Base-by-base conservation (phyloP, 345 rosid species). In the Dipteronia sinensis region DNA sequence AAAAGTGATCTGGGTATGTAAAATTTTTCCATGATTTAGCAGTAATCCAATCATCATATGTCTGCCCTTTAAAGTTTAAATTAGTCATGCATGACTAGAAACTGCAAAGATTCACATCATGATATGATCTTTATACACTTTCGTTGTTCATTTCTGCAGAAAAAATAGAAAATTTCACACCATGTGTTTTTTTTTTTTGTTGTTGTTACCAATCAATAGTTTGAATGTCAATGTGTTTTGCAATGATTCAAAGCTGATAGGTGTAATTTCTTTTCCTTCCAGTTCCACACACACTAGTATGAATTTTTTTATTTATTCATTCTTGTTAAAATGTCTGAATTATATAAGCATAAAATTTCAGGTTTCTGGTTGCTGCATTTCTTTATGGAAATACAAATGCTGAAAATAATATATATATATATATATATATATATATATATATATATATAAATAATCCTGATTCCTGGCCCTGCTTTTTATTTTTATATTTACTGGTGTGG, bases 1-100 rank as follows among this genome's bases (percentile, higher is more conserved):
- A 20, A 31, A 15, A 42, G 49, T 19, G 20, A 56, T 27, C 2
- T 2, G 23, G n/a, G 56, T 23, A 69, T 77, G 71, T 44, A 59
- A n/a, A 4, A 27, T 75, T 51, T 11, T 3, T 64, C 23, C 62
- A 53, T 78, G 69, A 77, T 69, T 76, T 76, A 66, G 61, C 68
- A 38, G 59, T 65, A 78, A 78, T 73, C 80, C 76, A 77, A 78
- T 77, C 75, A 72, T 75, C 70, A 71, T 65, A 20, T 68, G 31
- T 34, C 4, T 11, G 6, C 15, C 59, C 3, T 38, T 69, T 23
- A 2, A 38, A 9, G 17, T 17, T 59, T 46, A 3, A 20, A 49
- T 12, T 13, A 49, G 11, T 65, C 17, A 55, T 62, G 27, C 46
- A 40, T 61, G 76, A 56, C 53, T 51, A 27, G 62, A 44, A 42